phyloP scores from a whole-genome alignment of 208 protist species.

The Leishmania tarentolae region DNA sequence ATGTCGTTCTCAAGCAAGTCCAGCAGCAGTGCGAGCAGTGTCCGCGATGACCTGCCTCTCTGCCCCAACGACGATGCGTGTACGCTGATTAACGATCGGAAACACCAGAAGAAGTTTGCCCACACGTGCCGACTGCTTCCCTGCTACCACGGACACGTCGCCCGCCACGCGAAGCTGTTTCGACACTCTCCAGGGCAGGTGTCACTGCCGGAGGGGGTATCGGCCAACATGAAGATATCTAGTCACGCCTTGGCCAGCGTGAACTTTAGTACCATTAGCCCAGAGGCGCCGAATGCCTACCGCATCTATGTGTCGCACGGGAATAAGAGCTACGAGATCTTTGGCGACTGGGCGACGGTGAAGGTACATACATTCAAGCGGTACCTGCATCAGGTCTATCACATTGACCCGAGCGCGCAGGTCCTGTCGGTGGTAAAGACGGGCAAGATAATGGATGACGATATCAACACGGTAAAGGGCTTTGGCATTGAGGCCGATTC shows the following conservation, averaged over 20 bases:
- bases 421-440: slow-evolving; percentile 54
- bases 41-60: slow-evolving; percentile 63
- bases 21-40: slow-evolving; percentile 65
- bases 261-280: slow-evolving; percentile 85
- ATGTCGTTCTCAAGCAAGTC: slow-evolving; percentile 51
- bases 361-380: slow-evolving; percentile 90
- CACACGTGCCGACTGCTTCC: slow-evolving; percentile 89
- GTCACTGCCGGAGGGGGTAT: slow-evolving; percentile 46
- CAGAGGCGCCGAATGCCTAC: slow-evolving; percentile 78
- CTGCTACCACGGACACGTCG: slow-evolving; percentile 84
- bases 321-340: slow-evolving; percentile 84
- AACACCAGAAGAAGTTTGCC: slow-evolving; percentile 80
- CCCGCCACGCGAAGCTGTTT: slow-evolving; percentile 78
- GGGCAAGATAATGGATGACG: slow-evolving; percentile 70
- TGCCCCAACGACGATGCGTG: slow-evolving; percentile 80
- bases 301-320: slow-evolving; percentile 79
- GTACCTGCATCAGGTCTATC: slow-evolving; percentile 87
- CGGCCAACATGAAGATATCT: slow-evolving; percentile 48
- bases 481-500: slow-evolving; percentile 73
- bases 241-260: slow-evolving; percentile 72
- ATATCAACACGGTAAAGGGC: slow-evolving; percentile 70
- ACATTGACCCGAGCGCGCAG: slow-evolving; percentile 71
- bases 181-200: slow-evolving; percentile 78
- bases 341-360: slow-evolving; percentile 82
- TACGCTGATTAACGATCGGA: slow-evolving; percentile 76